Base-by-base conservation (phyloP, 2,329 filamentous ascomycete genomes). In the Stagonosporopsis vannaccii region DNA sequence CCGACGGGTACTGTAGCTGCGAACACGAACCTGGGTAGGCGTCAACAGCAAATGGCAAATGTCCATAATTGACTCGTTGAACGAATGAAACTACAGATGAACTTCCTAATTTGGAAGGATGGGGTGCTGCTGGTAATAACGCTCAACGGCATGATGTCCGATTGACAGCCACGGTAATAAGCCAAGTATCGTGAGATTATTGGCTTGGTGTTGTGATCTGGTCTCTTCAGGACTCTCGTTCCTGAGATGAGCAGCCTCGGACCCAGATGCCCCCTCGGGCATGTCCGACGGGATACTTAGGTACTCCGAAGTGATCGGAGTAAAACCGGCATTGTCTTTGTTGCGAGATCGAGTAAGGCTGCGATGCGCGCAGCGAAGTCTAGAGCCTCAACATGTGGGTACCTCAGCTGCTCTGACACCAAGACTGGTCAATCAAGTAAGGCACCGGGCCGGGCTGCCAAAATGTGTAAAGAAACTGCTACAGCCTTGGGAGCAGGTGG, bases 331-430 rank as follows among this genome's bases (percentile, higher is more conserved):
- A 23, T 57, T 40, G 30, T 32, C 9, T 25, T 28, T 45, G 44
- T 58, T 53, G 51, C 62, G 50, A 23, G 36, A 67, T 69, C 59
- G 60, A 66, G 65, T 67, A 68, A 48, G 44, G 49, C 41, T 45
- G 45, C 20, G 44, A 41, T 36, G 37, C 30, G 32, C 48, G 59
- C 52, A 57, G 60, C 58, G 60, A 54, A 66, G 61, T 69, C 71
- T 71, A 63, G 71, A 58, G 67, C 63, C 60, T 61, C 62, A 66
- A 62, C 65, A 62, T 60, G 68, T 71, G 71, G 69, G 47, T 61
- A 57, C 22, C 26, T 45, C 46, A 47, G 53, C 40, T 41, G n/a
- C 26, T 50, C 45, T 67, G 65, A 61, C 63, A 66, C 58, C 47
- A 64, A 47, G 42, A 49, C 42, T 37, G 35, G 54, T 45, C 50